Conservation (phyloP, 495 filamentous ascomycete species). For the Xanthoparmelia taractica region DNA sequence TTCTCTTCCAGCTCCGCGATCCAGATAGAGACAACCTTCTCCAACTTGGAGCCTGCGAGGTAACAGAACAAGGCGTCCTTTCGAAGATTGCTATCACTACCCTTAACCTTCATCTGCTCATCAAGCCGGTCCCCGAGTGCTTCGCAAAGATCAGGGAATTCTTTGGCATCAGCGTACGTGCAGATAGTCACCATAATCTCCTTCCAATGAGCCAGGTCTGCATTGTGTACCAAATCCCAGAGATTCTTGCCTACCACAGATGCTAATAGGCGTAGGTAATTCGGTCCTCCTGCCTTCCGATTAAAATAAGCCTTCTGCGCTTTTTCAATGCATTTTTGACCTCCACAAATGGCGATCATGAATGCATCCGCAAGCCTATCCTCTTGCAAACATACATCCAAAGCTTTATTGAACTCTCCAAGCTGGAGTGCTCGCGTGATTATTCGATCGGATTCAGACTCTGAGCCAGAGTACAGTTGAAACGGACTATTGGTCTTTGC, state of each 20-base stretch:
- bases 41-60: slow-evolving; percentile 87
- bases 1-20: slow-evolving; percentile 75
- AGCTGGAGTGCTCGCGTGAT: slow-evolving; percentile 84
- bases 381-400: slow-evolving; percentile 80
- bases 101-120: slow-evolving; percentile 50
- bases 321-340: slow-evolving; percentile 87
- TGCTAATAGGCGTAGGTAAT: slow-evolving; percentile 83
- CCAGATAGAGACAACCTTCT: slow-evolving; percentile 95
- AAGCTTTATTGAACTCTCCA: slow-evolving; percentile 83
- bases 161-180: slow-evolving; percentile 82
- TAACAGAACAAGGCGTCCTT: slow-evolving; percentile 96
- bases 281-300: slow-evolving; percentile 71
- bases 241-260: slow-evolving; percentile 94
- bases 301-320: slow-evolving; percentile 88
- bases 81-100: slow-evolving; percentile 47
- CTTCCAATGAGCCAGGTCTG: slow-evolving; percentile 87
- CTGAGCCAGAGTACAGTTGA: slow-evolving; percentile 69
- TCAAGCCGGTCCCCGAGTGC: slow-evolving; percentile 86
- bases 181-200: slow-evolving; percentile 92
- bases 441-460: slow-evolving; percentile 70
- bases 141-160: slow-evolving; percentile 95
- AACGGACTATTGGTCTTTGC: slow-evolving; percentile 83
- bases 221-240: slow-evolving; percentile 97
- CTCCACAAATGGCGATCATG: slow-evolving; percentile 95
- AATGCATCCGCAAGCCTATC: slow-evolving; percentile 91